Conservation (phyloP, 495 filamentous ascomycete genomes). For the Neurospora sp. region DNA sequence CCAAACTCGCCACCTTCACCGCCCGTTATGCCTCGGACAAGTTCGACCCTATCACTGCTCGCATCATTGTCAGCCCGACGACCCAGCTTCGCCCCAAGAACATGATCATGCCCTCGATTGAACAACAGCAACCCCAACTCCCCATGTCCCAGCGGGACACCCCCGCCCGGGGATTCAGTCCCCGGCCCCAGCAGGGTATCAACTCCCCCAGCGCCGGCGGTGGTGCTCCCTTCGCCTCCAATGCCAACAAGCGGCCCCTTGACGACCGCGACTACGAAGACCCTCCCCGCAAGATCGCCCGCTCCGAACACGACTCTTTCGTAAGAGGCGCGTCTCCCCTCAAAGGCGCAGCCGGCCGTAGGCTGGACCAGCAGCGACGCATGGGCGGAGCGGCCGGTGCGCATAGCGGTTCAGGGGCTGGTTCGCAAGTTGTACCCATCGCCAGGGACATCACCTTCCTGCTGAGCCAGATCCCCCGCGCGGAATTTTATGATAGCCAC, state of each 20-base stretch:
- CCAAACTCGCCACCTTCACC: conserved; percentile 61
- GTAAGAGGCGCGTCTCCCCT: conserved; percentile 73
- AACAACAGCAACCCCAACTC: conserved; percentile 40
- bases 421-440: conserved; percentile 35
- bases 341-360: conserved; percentile 72
- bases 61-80: conserved; percentile 70
- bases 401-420: conserved; percentile 23
- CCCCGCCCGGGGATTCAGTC: conserved; percentile 27
- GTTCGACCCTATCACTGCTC: conserved; percentile 58
- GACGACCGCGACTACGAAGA: conserved; percentile 66
- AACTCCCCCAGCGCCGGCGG: conserved; percentile 45
- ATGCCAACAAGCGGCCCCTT: conserved; percentile 49
- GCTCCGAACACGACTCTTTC: conserved; percentile 22
- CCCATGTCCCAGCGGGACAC: conserved; percentile 28
- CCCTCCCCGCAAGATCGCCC: conserved; percentile 60
- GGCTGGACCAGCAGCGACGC: conserved; percentile 66
- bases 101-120: conserved; percentile 37
- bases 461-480: conserved; percentile 69
- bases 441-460: conserved; percentile 77
- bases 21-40: conserved; percentile 55
- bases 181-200: conserved; percentile 40
- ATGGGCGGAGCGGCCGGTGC: conserved; percentile 40
- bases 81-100: conserved; percentile 61
- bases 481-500: conserved; percentile 56
- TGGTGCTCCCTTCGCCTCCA: not conserved